phyloP scores from a whole-genome alignment of 2,329 filamentous ascomycete genomes.

The Hortaea sp. region DNA sequence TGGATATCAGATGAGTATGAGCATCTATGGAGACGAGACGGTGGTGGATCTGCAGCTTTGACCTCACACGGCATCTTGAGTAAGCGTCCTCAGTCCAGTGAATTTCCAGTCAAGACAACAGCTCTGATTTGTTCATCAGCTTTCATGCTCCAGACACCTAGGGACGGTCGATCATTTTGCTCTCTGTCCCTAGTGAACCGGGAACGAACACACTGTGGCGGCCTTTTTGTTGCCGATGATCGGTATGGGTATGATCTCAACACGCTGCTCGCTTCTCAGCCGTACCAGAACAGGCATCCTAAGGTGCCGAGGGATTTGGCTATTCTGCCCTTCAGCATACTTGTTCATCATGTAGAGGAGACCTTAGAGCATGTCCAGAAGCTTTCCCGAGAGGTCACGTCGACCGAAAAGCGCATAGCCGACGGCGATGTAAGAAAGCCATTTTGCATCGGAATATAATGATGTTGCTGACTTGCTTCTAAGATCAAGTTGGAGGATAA shows the following conservation, averaged over 20 bases:
- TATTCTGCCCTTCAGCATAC: slow-evolving; percentile 22
- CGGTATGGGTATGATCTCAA: slow-evolving; percentile 20
- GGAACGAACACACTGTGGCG: slow-evolving; percentile 21
- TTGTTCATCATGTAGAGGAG: slow-evolving; percentile 22
- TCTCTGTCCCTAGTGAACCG: slow-evolving; percentile 25
- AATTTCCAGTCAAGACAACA: not conserved
- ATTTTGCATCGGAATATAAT: too few species aligned
- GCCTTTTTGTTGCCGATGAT: slow-evolving; percentile 21
- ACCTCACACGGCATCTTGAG: slow-evolving; percentile 22
- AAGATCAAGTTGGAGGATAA: slow-evolving; percentile 22
- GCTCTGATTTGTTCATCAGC: slow-evolving; percentile 5
- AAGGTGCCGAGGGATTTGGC: slow-evolving; percentile 25
- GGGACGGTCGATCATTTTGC: slow-evolving; percentile 24
- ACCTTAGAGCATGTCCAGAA: slow-evolving; percentile 20
- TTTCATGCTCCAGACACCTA: slow-evolving; percentile 25
- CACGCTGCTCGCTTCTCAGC: slow-evolving; percentile 16
- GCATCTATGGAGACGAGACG: slow-evolving; percentile 25
- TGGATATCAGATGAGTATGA: slow-evolving; percentile 25
- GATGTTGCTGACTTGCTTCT: too few species aligned
- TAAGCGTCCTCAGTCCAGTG: slow-evolving; percentile 4
- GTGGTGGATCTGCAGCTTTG: slow-evolving; percentile 22
- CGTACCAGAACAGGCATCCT: slow-evolving; percentile 23
- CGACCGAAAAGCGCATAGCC: slow-evolving; percentile 23
- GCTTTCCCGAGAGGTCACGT: slow-evolving; percentile 20
- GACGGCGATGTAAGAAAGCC: slow-evolving; percentile 17